Evolutionary conservation across 2,329 filamentous ascomycete genomes (phyloP).

Genomic region (Coniella lustricola): DNA sequence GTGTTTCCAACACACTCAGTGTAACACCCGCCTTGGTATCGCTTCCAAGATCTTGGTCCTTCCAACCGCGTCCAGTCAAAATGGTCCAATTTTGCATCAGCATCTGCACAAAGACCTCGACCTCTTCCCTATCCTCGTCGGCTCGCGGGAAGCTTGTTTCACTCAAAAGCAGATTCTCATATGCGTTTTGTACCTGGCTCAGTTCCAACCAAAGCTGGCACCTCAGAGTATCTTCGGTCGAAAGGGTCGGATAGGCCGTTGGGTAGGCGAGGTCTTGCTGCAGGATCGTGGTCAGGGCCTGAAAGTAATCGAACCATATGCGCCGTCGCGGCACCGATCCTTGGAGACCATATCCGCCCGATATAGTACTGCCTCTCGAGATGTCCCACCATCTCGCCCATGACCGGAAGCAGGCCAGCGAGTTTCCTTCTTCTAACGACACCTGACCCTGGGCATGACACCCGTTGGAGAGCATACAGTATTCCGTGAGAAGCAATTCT

Average conservation of each 20-base stretch:
- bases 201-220: constrained; percentile 68
- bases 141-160: constrained; percentile 82
- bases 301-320: constrained; percentile 83
- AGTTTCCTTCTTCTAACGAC: constrained; percentile 44
- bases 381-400: constrained; percentile 66
- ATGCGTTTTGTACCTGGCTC: constrained; percentile 69
- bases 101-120: constrained; percentile 74
- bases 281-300: constrained; percentile 68
- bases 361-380: constrained; percentile 35
- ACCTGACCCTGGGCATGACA: constrained; percentile 45
- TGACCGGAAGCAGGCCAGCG: constrained; percentile 51
- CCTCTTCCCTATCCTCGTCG: constrained; percentile 66
- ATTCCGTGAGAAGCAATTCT: constrained; percentile 68
- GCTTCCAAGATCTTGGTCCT: constrained; percentile 70
- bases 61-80: constrained; percentile 73
- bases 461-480: constrained; percentile 62
- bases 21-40: constrained; percentile 72
- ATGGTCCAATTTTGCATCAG: constrained; percentile 82
- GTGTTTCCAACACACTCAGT: constrained; percentile 71
- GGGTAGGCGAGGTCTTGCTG: constrained; percentile 58
- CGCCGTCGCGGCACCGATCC: constrained; percentile 55
- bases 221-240: constrained; percentile 46
- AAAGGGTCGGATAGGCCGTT: constrained; percentile 35
- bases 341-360: constrained; percentile 51
- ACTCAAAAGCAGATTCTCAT: constrained; percentile 69